These are phyloP conservation scores for Rhodamnia argentea DNA, from an alignment of 345 rosid genomes.

Conservation along the genomic window DNA sequence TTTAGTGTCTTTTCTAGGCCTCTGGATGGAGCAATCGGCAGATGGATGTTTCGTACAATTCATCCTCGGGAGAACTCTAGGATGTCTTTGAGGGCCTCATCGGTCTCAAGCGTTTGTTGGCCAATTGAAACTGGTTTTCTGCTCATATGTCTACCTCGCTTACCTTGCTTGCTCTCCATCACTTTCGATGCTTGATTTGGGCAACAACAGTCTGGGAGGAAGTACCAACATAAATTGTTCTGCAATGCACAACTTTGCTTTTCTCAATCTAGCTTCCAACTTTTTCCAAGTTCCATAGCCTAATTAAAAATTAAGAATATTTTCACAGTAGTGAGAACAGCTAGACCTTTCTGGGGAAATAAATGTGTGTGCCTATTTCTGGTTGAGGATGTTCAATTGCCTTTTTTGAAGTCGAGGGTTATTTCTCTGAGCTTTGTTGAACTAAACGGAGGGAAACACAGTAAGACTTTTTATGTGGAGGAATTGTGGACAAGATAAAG, in stretches of 20 bases:
- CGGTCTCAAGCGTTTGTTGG: constrained; percentile 13
- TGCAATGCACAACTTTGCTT: constrained; percentile 3
- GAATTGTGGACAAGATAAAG: background rate
- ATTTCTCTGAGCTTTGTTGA: background rate
- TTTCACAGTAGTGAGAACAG: background rate
- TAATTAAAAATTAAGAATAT: background rate
- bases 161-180: constrained; percentile 9
- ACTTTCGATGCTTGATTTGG: constrained; percentile 3
- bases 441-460: background rate
- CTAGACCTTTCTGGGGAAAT: background rate
- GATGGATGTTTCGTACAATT: constrained; percentile 13
- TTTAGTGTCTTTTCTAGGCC: constrained; percentile 5
- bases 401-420: background rate
- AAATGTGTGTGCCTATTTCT: background rate
- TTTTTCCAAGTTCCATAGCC: background rate
- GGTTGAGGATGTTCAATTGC: background rate
- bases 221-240: constrained; percentile 11
- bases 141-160: constrained; percentile 17
- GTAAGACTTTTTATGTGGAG: background rate
- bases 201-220: constrained; percentile 10
- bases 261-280: constrained; percentile 3
- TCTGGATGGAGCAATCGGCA: background rate
- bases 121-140: constrained; percentile 2
- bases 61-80: constrained; percentile 12
- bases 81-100: constrained; percentile 10